Percentiles rank a stretch among this genome's conserved stretches.
Evolutionary conservation across 345 rosid genomes (phyloP).

Genomic region (Carallia pectinifolia): DNA sequence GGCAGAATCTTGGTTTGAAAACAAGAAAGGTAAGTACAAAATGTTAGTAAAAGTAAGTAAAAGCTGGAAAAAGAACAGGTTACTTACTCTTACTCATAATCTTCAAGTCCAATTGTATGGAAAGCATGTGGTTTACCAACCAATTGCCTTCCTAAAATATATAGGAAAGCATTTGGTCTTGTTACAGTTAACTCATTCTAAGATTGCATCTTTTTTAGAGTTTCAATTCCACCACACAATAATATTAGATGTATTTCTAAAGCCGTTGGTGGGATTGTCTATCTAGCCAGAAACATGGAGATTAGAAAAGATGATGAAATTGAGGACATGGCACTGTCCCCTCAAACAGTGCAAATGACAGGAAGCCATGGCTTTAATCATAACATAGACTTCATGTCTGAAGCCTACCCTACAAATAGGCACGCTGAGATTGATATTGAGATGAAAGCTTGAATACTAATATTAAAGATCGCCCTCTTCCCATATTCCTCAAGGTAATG

Average conservation of each 20-base stretch:
- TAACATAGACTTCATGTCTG: constrained; percentile 76
- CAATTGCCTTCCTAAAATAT: constrained; percentile 38
- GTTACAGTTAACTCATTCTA: constrained; percentile 51
- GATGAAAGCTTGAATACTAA: constrained; percentile 36
- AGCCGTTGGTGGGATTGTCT: constrained; percentile 2
- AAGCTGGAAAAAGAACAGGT: neutral
- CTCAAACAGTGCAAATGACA: constrained; percentile 70
- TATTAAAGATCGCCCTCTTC: constrained; percentile 64
- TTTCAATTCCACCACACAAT: neutral
- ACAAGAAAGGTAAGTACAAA: neutral
- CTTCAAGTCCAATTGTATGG: constrained; percentile 33
- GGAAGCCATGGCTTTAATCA: constrained; percentile 79
- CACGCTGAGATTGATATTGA: constrained; percentile 63
- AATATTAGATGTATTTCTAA: neutral
- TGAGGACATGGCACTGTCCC: constrained; percentile 44
- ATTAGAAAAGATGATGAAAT: constrained; percentile 47
- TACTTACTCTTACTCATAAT: neutral
- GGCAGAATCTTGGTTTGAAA: no score
- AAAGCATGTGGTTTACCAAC: constrained; percentile 78
- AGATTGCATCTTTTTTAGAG: constrained; percentile 13
- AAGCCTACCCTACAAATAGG: constrained; percentile 64
- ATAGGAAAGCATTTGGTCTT: constrained; percentile 57
- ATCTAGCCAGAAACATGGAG: constrained; percentile 42
- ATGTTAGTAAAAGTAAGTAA: neutral
- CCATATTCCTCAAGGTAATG: constrained; percentile 78